A percentile compares a stretch with the other conserved stretches of the same genome.
Conservation (phyloP, 2,329 filamentous ascomycete genomes). For the Lasiodiplodia hormozganensis region DNA sequence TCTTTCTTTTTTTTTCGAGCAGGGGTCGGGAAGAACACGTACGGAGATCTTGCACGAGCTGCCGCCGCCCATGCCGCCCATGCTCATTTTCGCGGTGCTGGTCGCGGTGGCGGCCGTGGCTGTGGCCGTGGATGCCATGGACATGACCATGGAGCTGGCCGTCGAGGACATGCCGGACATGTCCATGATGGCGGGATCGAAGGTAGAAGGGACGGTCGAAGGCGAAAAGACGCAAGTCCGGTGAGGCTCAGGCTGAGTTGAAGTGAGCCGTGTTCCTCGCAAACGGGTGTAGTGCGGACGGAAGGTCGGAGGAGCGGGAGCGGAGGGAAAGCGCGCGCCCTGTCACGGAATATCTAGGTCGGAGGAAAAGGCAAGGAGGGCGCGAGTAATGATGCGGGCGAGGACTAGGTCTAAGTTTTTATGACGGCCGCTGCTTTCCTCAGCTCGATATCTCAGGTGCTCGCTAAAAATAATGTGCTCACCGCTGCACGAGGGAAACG, state of each 20-base stretch:
- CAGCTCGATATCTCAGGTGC: not conserved
- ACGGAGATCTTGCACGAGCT: conserved; percentile 50
- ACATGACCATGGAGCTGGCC: conserved; percentile 15
- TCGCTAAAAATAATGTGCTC: conserved; percentile 14
- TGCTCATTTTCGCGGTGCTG: conserved; percentile 12
- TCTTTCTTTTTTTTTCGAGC: no score
- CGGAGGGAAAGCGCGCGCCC: not conserved
- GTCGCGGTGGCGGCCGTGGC: not conserved
- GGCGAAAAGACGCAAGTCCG: not conserved
- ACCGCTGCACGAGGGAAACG: not conserved
- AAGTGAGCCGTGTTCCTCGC: not conserved
- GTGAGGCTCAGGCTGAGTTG: not conserved
- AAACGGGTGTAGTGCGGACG: not conserved
- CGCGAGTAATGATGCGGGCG: not conserved
- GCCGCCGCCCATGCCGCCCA: conserved; percentile 31
- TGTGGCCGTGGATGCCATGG: conserved; percentile 8
- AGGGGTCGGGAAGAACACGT: not conserved
- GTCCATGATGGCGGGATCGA: not conserved
- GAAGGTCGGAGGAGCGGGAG: not conserved
- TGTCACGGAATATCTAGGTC: not conserved
- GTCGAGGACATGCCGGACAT: conserved; percentile 13
- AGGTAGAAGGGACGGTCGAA: not conserved
- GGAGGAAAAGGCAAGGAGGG: not conserved
- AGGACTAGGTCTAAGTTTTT: not conserved
- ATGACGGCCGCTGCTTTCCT: not conserved